Conservation (phyloP, 108 stramenopile genomes). For the Hondaea fermentalgiana region DNA sequence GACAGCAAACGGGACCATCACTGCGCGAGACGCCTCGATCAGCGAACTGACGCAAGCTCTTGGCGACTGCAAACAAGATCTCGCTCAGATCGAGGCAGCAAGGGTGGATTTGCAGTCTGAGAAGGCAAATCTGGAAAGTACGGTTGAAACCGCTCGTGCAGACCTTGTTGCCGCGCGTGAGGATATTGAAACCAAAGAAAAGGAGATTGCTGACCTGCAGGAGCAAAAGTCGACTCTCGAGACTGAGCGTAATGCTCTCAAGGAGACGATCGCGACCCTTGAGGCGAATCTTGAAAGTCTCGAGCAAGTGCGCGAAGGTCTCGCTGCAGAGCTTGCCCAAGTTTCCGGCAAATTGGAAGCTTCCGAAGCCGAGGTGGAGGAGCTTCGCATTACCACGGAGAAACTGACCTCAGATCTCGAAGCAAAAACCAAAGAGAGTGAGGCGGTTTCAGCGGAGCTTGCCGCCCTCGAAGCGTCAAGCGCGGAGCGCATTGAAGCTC, state of each 20-base stretch:
- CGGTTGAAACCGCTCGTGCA: too few relatives aligned
- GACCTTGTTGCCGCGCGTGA: background rate
- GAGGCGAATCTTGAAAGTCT: background rate
- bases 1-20: too few relatives aligned
- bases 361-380: too few relatives aligned
- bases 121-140: too few relatives aligned
- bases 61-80: too few relatives aligned
- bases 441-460: background rate
- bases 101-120: too few relatives aligned
- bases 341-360: background rate
- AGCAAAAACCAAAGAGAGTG: background rate
- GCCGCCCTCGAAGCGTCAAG: background rate
- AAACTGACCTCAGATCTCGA: background rate
- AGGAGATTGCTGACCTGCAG: background rate
- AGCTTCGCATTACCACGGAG: background rate
- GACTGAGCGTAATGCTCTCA: background rate
- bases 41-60: too few relatives aligned
- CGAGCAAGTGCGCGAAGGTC: background rate
- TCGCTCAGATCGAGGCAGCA: too few relatives aligned
- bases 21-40: too few relatives aligned
- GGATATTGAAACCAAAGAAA: background rate
- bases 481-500: background rate
- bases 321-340: background rate
- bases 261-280: background rate
- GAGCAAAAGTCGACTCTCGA: background rate